Evolutionary conservation across 306 rosid genomes (phyloP).

Genomic region (Quercus berberidifolia): DNA sequence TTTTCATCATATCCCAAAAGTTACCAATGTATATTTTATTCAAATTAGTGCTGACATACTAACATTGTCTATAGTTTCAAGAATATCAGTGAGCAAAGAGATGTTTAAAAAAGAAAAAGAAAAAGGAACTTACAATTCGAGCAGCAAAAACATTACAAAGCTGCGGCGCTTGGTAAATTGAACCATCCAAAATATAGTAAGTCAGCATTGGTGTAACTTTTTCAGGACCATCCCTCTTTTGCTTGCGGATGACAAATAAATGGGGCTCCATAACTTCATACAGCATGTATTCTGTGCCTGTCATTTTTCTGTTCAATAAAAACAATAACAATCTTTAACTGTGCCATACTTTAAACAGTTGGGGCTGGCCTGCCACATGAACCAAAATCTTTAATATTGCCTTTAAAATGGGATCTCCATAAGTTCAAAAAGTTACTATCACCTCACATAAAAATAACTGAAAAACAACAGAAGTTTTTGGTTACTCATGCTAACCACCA

Average conservation of each 20-base stretch:
- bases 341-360: conserved; percentile 3
- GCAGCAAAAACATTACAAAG: conserved; percentile 91
- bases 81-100: background rate
- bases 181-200: conserved; percentile 83
- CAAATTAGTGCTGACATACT: background rate
- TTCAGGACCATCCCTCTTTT: conserved; percentile 89
- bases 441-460: background rate
- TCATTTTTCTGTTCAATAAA: conserved; percentile 60
- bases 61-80: background rate
- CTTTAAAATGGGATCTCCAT: background rate
- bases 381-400: background rate
- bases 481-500: no score
- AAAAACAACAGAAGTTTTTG: no score
- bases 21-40: background rate
- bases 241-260: conserved; percentile 76
- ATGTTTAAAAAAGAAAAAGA: conserved; percentile 1
- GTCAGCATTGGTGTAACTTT: conserved; percentile 84
- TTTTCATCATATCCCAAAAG: conserved; percentile 1
- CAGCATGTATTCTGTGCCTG: conserved; percentile 68
- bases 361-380: background rate
- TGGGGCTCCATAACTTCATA: conserved; percentile 85
- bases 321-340: conserved; percentile 13
- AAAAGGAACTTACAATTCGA: conserved; percentile 53
- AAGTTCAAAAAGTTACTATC: background rate
- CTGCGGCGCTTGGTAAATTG: conserved; percentile 91